A percentile compares a stretch with the other conserved stretches of the same genome.
Evolutionary conservation across 257 asterid genomes (phyloP).

Genomic region (Plantago ovata): DNA sequence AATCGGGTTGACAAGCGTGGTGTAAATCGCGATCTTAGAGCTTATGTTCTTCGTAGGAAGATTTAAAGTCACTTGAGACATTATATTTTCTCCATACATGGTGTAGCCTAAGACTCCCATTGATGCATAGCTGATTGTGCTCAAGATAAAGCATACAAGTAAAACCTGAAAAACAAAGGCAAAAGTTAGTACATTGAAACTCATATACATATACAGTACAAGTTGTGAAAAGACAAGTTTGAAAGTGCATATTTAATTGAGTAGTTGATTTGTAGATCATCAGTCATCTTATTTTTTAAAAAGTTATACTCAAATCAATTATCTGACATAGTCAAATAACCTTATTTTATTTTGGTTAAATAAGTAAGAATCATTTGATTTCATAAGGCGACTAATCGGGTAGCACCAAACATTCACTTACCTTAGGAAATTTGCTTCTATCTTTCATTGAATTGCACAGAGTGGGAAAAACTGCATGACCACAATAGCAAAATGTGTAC

Average conservation of each 20-base stretch:
- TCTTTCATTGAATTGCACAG: slow-evolving; percentile 49
- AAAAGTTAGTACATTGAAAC: too few relatives aligned
- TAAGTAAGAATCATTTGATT: too few relatives aligned
- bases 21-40: slow-evolving; percentile 47
- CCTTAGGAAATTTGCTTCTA: slow-evolving; percentile 32
- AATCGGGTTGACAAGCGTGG: slow-evolving; percentile 38
- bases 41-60: slow-evolving; percentile 31
- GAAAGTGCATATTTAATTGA: too few relatives aligned
- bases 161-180: slow-evolving; percentile 28
- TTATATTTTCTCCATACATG: slow-evolving; percentile 44
- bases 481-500: slow-evolving; percentile 51
- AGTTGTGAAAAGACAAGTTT: too few relatives aligned
- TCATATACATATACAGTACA: too few relatives aligned
- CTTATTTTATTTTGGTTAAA: too few relatives aligned
- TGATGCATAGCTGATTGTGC: slow-evolving; percentile 41
- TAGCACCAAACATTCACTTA: too few relatives aligned
- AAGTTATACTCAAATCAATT: too few relatives aligned
- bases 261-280: too few relatives aligned
- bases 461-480: slow-evolving; percentile 51
- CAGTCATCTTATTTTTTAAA: too few relatives aligned
- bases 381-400: too few relatives aligned
- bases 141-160: slow-evolving; percentile 34
- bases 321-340: too few relatives aligned
- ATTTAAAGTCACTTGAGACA: slow-evolving; percentile 45
- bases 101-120: slow-evolving; percentile 45